Evolutionary conservation across 2,329 filamentous ascomycete species (phyloP), one percentile per base, ranked within the genome.

Genomic region (Hypoxylon sp.): DNA sequence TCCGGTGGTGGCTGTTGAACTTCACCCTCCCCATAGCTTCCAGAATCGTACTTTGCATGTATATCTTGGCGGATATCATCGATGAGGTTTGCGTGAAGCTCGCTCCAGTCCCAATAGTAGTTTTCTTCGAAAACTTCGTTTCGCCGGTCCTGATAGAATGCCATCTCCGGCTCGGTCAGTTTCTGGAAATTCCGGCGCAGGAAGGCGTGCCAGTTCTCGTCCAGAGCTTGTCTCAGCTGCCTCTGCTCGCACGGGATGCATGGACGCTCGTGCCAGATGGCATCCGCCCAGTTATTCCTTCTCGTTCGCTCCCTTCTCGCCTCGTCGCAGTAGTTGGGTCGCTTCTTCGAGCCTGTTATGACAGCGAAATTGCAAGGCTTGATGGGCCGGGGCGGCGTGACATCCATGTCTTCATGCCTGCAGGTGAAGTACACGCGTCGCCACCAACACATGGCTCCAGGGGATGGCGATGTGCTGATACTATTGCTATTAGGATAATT

Each of bases 361-460:
- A 45, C 18, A 6, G 59, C 59, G 11, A 42, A 16, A 4, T 24
- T n/a, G 18, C 59, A 62, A 2, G 51, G 12, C 45, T 45, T 50
- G 28, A 51, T 44, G 3, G 44, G 20, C 32, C 51, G 42, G 5
- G 59, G 59, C 5, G 51, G 51, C 4, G 59, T 62, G 26, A 61
- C 51, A 24, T 62, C 45, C 9, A 18, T 14, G 20, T 62, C 51
- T 38, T 62, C 59, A 12, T 62, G 59, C 22, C 42, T 16, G 28
- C 59, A 62, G 18, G n/a, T 42, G 20, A 62, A 62, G 32, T 62
- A 62, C 5, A 56, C 45, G 16, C 59, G 45, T 20, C 59, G 42
- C 36, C 26, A 51, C 33, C 26, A 36, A 30, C 59, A 62, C 59
- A 62, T 62, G 6, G 28, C 42, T 56, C 12, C 3, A 2, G 28